Base-by-base conservation (phyloP, 257 asterid species). In the Fraxinus cuspidata region DNA sequence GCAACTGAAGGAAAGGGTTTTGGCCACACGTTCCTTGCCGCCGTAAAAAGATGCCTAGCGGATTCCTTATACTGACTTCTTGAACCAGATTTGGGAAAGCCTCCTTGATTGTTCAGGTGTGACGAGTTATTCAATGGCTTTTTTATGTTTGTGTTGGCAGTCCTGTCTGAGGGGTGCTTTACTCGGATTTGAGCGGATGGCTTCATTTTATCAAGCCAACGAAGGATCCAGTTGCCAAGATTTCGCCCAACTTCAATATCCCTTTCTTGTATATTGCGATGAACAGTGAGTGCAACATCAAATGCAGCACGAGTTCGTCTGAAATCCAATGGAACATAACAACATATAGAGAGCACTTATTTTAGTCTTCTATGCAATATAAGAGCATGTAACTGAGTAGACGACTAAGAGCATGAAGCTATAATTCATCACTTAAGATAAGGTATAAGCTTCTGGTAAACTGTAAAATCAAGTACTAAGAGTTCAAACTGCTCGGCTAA, bases 211-310 rank as follows among this genome's bases (percentile, higher is more conserved):
- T 95, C 97, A 25, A 95, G 97, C 87, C 90, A 88, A 18, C 97
- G 87, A 49, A 93, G 96, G 74, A 95, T 86, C 92, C 96, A 65
- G 82, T 90, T 95, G 18, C 99, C 98, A 44, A 95, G 79, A 84
- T 87, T 93, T 72, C 92, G 88, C 65, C 99, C 99, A 73, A 89
- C 97, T 85, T 93, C 97, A 74, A 93, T 87, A 73, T 95, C 98
- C 80, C 94, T 91, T 75, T 88, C 92, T 79, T 93, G 99, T 82
- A 95, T 76, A 83, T 74, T 90, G 76, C 44, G 87, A 78, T 95
- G 97, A 79, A 90, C 89, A 73, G 12, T 90, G 86, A 95, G 89
- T 31, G 96, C 98, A 78, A 84, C 37, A 53, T 91, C 94, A 83
- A 95, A 95, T 74, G 83, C 86, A 81, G 71, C 80, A 19, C 99